These are phyloP conservation scores for Clarireedia monteithiana DNA, from an alignment of 2,329 filamentous ascomycete genomes.

Conservation along the genomic window DNA sequence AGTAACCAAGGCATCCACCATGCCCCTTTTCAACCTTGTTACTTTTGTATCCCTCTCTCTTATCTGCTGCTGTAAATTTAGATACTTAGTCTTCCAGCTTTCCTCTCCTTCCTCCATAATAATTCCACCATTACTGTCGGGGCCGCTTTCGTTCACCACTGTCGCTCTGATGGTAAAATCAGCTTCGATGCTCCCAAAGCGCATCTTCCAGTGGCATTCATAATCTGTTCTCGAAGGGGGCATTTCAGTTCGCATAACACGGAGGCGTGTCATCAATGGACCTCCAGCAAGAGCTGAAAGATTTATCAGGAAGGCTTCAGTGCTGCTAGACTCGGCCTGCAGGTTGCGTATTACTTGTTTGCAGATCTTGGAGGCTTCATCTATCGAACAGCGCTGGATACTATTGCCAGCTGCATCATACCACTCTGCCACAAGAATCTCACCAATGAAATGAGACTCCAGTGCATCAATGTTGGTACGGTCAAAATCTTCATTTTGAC, in stretches of 20 bases:
- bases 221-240: slow-evolving; percentile 38
- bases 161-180: slow-evolving; percentile 45
- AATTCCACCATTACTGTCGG: slow-evolving; percentile 18
- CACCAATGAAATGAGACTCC: slow-evolving; percentile 45
- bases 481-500: slow-evolving; percentile 25
- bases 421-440: slow-evolving; percentile 45
- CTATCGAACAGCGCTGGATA: slow-evolving; percentile 37
- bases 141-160: slow-evolving; percentile 23
- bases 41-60: slow-evolving; percentile 49
- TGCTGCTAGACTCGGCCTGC: slow-evolving; percentile 40
- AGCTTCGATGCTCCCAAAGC: slow-evolving; percentile 44
- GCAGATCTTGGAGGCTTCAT: slow-evolving; percentile 47
- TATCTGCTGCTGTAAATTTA: slow-evolving; percentile 51
- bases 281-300: slow-evolving; percentile 49
- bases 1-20: slow-evolving; percentile 32
- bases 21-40: slow-evolving; percentile 34
- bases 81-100: slow-evolving; percentile 46
- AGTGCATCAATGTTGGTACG: slow-evolving; percentile 49
- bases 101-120: slow-evolving; percentile 17
- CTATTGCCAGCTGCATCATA: slow-evolving; percentile 38
- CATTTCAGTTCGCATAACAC: slow-evolving; percentile 37
- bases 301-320: slow-evolving; percentile 52
- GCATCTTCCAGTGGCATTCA: slow-evolving; percentile 46
- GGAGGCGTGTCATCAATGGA: slow-evolving; percentile 39
- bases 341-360: slow-evolving; percentile 46